Evolutionary conservation across 768 basidiomycete species (phyloP), one percentile per base, ranked within the genome.

Genomic region (Tulasnella sp.): DNA sequence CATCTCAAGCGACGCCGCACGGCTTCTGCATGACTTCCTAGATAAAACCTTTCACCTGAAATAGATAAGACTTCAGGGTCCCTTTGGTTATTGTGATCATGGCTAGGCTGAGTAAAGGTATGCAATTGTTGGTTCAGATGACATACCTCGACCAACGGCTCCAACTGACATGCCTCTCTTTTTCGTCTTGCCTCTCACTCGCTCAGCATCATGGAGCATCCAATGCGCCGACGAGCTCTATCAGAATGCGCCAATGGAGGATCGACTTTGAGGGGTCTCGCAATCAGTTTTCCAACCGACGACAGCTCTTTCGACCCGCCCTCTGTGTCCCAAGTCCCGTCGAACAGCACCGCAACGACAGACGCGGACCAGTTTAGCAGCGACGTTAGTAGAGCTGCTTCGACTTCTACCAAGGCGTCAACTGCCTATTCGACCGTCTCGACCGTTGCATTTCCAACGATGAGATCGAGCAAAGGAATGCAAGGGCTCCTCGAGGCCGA

Each of bases 401-500:
- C 52, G 63, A 71, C 37, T 7, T 52, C 41, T 16, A 35, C 69
- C 47, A 22, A 36, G 17, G 47, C 44, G 11, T 69, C 69, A n/a
- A 72, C 37, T 14, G 63, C 29, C 52, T 70, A 59, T 29, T 59
- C 44, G 22, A 8, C 67, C 3, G 3, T 32, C n/a, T 69, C 40
- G 5, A 69, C 67, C 11, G 32, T 41, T n/a, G 41, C 44, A 42
- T 34, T 37, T 73, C 36, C 67, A 6, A 42, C 71, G 8, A 74
- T 78, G 74, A 76, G 78, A n/a, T 79, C 78, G 11, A 19, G 65
- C 29, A 69, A 75, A 42, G 75, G 77, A 19, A 86, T 86, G 84
- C 79, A 78, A 35, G 86, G 84, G 40, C 80, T 86, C 4, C 77
- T 83, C 41, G 79, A 79, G 22, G 86, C 84, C 16, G 85, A 86